A percentile compares a stretch with the other conserved stretches of the same genome.
Evolutionary conservation across 495 filamentous ascomycete species (phyloP).

Genomic region (Tuber melanosporum): DNA sequence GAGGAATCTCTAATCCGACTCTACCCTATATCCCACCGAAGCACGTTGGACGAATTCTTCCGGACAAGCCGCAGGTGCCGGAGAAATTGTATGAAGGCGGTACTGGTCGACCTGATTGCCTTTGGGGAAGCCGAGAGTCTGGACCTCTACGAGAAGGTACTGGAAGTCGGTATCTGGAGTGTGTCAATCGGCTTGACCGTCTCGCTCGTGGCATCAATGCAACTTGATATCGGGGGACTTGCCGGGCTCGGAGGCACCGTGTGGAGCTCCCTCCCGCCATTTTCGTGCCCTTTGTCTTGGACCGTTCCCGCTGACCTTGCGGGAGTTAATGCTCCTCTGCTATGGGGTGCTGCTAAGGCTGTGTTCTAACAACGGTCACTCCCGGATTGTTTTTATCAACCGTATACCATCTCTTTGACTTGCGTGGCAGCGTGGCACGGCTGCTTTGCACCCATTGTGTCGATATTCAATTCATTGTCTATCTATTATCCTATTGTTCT

Average conservation of each 20-base stretch:
- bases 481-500: neutral
- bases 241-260: neutral
- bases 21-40: constrained; percentile 21
- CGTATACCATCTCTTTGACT: constrained; percentile 9
- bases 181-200: constrained; percentile 21
- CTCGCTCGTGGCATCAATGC: neutral
- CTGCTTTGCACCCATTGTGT: neutral
- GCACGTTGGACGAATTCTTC: constrained; percentile 32
- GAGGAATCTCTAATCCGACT: constrained; percentile 10
- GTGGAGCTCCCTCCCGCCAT: neutral
- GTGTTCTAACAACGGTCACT: constrained; percentile 13
- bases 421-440: neutral
- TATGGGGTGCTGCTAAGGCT: constrained; percentile 25
- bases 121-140: constrained; percentile 38
- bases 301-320: constrained; percentile 7
- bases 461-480: neutral
- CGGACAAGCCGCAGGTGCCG: constrained; percentile 15
- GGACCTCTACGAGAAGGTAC: constrained; percentile 30
- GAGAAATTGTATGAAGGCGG: constrained; percentile 24
- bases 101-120: constrained; percentile 34
- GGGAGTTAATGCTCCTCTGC: constrained; percentile 20
- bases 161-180: constrained; percentile 18
- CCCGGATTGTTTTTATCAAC: constrained; percentile 36
- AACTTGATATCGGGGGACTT: neutral
- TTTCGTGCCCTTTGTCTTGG: neutral